Evolutionary conservation across 352 stramenopile species (phyloP), one percentile per base, ranked within the genome.

Genomic region (Globisporangium cylindrosporum): DNA sequence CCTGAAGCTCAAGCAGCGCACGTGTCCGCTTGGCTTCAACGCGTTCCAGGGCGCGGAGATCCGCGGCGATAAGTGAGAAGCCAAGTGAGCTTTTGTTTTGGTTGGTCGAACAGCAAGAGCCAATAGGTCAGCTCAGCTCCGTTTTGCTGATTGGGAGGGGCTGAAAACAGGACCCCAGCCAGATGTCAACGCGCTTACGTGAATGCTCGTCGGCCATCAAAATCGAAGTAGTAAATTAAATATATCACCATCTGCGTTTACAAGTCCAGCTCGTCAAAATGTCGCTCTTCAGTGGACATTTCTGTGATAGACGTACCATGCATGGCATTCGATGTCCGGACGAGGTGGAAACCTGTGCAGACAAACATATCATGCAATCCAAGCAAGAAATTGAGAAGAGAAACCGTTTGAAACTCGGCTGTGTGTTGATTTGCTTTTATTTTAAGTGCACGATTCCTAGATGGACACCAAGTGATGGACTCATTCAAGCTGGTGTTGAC

Each of bases 11-110:
- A 87, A 85, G 66, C 74, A 81, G 36, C 74, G 71, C 38, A 73
- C 72, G 41, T 86, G 77, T 59, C 62, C 78, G 18, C 64, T 67
- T 3, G 74, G 78, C n/a, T 88, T 74, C 73, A 88, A 84, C 68
- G 77, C 72, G 25, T 74, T 77, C 57, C 73, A 78, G 22, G 69
- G 74, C n/a, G 73, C 82, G 24, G 73, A 82, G 29, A 58, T 81
- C 38, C 66, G 53, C 41, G 29, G 34, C n/a, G 43, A 55, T n/a
- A 65, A 65, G 59, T 61, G 34, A 55, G 5, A 36, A 58, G 9
- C 43, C 22, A 38, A 9, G 54, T 59, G 41, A 43, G 24, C 14
- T 24, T 34, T 2, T n/a, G 24, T 22, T 5, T 34, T 34, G 53
- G n/a, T 29, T 15, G 7, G 38, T 49, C 41, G 15, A 49, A n/a